Evolutionary conservation across 495 filamentous ascomycete genomes (phyloP).

Genomic region (Aspergillus ostianus): DNA sequence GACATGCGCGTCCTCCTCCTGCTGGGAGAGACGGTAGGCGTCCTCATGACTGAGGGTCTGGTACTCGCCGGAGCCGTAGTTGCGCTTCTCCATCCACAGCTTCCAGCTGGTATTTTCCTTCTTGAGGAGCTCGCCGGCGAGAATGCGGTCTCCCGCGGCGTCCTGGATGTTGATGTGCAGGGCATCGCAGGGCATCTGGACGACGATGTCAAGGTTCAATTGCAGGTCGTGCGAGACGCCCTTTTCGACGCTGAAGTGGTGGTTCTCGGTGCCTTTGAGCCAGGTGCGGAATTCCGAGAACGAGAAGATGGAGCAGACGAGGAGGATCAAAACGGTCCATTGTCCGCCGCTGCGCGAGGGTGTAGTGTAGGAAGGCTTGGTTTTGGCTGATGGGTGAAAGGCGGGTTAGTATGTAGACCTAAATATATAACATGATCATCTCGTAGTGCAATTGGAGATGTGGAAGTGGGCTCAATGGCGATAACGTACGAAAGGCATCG

Average conservation of each 20-base stretch:
- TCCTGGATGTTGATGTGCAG: slow-evolving; percentile 98
- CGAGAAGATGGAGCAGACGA: slow-evolving; percentile 69
- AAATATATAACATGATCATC: slow-evolving; percentile 6
- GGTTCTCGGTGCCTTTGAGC: slow-evolving; percentile 77
- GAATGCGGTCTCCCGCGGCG: slow-evolving; percentile 84
- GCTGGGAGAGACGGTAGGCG: slow-evolving; percentile 35
- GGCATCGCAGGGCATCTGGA: slow-evolving; percentile 85
- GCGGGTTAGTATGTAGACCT: slow-evolving; percentile 8
- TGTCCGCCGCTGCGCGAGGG: slow-evolving; percentile 81
- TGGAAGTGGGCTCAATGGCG: slow-evolving; percentile 3
- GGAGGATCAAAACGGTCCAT: slow-evolving; percentile 82
- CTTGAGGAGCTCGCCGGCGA: slow-evolving; percentile 71
- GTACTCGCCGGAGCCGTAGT: slow-evolving; percentile 66
- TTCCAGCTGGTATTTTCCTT: slow-evolving; percentile 77
- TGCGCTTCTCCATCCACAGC: slow-evolving; percentile 75
- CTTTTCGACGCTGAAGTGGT: slow-evolving; percentile 94
- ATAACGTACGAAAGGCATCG: slow-evolving; percentile 89
- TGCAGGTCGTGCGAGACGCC: slow-evolving; percentile 82
- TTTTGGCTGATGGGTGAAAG: slow-evolving; percentile 66
- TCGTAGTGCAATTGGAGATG: not conserved
- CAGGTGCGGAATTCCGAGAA: slow-evolving; percentile 76
- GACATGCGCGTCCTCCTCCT: slow-evolving; percentile 53
- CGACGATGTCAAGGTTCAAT: slow-evolving; percentile 91
- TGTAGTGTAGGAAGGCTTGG: slow-evolving; percentile 86
- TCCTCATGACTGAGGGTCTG: slow-evolving; percentile 49